These are phyloP conservation scores for Aspergillus piperis DNA, from an alignment of 2,329 filamentous ascomycete genomes.

Conservation along the genomic window DNA sequence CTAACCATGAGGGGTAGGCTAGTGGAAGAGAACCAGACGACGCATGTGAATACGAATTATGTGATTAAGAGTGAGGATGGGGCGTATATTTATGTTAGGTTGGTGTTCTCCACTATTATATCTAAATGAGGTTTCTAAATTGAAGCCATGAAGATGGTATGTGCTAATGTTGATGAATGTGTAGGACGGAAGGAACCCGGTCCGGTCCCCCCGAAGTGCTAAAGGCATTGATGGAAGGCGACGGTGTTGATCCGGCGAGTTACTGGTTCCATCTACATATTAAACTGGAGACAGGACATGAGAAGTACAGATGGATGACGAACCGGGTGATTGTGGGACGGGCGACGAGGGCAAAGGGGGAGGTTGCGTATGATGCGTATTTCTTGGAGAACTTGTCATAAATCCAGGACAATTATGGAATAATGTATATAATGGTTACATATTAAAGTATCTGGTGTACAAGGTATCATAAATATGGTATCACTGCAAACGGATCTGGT, in stretches of 20 bases:
- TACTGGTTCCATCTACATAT: conserved; percentile 33
- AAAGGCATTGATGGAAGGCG: conserved; percentile 28
- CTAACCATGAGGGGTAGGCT: conserved; percentile 17
- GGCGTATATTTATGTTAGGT: conserved; percentile 29
- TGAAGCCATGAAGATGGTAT: neutral
- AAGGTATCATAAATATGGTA: neutral
- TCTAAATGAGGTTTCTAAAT: neutral
- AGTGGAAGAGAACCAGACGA: conserved; percentile 30
- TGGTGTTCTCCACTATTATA: neutral
- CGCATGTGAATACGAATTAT: conserved; percentile 31
- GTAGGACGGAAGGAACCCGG: conserved; percentile 30
- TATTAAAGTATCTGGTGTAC: no score
- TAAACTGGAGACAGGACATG: conserved; percentile 29
- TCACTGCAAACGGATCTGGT: conserved; percentile 4
- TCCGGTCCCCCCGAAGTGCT: conserved; percentile 30
- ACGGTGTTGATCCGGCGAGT: conserved; percentile 25
- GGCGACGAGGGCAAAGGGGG: conserved; percentile 26
- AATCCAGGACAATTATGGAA: neutral
- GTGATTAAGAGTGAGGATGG: conserved; percentile 32
- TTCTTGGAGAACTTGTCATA: conserved; percentile 26
- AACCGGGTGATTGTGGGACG: conserved; percentile 30
- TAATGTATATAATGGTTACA: no score
- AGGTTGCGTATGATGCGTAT: conserved; percentile 32
- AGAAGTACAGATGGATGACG: conserved; percentile 31
- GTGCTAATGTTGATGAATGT: neutral